Base-by-base conservation (phyloP, 495 filamentous ascomycete species). In the Podospora pseudopauciseta region DNA sequence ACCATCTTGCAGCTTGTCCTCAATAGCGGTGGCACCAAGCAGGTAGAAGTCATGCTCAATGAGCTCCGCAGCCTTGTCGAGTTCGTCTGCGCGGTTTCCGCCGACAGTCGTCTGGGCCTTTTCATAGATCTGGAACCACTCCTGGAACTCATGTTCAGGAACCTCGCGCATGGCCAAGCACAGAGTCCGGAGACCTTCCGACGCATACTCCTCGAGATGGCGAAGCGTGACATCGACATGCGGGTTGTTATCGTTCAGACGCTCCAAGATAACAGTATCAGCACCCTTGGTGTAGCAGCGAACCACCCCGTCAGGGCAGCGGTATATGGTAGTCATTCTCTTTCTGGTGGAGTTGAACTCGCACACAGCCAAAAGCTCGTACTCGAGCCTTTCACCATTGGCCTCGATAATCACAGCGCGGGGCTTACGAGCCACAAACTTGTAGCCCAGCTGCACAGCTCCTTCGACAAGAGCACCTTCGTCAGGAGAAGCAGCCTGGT, bases 291-390 rank as follows among this genome's bases (percentile, higher is more conserved):
- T 93, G 75, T 97, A 99, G 69, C 91, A 87, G 53, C 94, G 85
- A 63, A 99, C 88, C 80, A 93, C 97, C 64, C 95, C 96, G 80
- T 99, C 96, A 0, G 96, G 96, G 74, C 95, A 97, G 28, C 95
- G 88, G 82, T 93, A 96, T 70, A 99, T 94, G 7, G 94, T 91
- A 4, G 95, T 97, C 96, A 99, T 99, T 61, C 96, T 85, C 80
- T 99, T 99, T 63, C 96, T 83, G 20, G 96, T 96, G 2, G 95
- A 98, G 80, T 99, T 98, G 84, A 99, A 99, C 78, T 99, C 96
- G 77, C 94, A 96, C 32, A 99, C 93, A 18, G 94, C 94, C 62
- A 99, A 80, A 34, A 99, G 84, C 74, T 99, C 95, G 73, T 95
- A 98, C 74, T 97, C 90, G 27, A 85, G 83, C 66, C 91, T 84